These are phyloP conservation scores for Blastobotrys apis DNA, from an alignment of 1,139 yeast genomes.

Conservation along the genomic window DNA sequence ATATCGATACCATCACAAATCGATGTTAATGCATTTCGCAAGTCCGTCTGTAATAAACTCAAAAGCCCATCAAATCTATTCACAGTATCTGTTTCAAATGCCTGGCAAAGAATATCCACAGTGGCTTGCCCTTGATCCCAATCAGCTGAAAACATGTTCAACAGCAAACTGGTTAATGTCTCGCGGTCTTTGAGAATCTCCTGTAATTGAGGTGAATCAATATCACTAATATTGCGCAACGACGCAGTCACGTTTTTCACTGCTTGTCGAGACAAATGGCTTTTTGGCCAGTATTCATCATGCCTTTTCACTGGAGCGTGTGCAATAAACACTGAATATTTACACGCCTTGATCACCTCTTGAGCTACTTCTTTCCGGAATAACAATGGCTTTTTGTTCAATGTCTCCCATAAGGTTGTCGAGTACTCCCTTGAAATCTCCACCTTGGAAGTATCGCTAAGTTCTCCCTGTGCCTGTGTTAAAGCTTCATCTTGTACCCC, in stretches of 20 bases:
- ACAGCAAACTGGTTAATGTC: slow-evolving; percentile 23
- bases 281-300: slow-evolving; percentile 19
- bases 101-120: slow-evolving; percentile 66
- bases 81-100: slow-evolving; percentile 63
- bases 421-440: slow-evolving; percentile 19
- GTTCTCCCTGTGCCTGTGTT: slow-evolving; percentile 10
- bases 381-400: slow-evolving; percentile 16
- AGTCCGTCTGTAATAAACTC: slow-evolving; percentile 45
- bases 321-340: slow-evolving; percentile 19
- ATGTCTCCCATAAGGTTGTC: slow-evolving; percentile 16
- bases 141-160: slow-evolving; percentile 27
- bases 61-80: slow-evolving; percentile 65
- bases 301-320: slow-evolving; percentile 23
- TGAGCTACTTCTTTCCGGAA: slow-evolving; percentile 14
- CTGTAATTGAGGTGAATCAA: slow-evolving; percentile 46
- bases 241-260: slow-evolving; percentile 16
- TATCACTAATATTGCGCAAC: slow-evolving; percentile 35
- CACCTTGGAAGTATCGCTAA: neutral
- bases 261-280: slow-evolving; percentile 17
- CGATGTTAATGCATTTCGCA: slow-evolving; percentile 45
- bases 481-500: slow-evolving; percentile 20
- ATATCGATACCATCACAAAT: slow-evolving; percentile 46
- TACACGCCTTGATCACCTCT: slow-evolving; percentile 16
- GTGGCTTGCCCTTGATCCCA: slow-evolving; percentile 42
- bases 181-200: slow-evolving; percentile 37